Conservation (phyloP, 352 stramenopile species). For the Pilasporangium apinafurcum region DNA sequence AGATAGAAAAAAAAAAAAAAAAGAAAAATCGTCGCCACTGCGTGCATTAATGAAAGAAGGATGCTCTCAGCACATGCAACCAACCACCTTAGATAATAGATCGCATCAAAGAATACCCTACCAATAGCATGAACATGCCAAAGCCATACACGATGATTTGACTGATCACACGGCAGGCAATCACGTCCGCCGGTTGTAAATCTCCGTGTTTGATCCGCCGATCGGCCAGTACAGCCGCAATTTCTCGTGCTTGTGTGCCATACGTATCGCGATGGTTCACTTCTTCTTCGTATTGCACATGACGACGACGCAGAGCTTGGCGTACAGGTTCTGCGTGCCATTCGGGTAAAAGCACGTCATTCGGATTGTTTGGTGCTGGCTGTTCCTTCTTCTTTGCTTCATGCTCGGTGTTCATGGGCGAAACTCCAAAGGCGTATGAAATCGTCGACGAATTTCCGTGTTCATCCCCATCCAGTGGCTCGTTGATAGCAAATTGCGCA, state of each 20-base stretch:
- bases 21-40: too few relatives aligned
- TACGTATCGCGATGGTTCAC: slow-evolving; percentile 26
- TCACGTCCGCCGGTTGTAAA: slow-evolving; percentile 25
- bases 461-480: slow-evolving; percentile 11
- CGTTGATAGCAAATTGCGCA: slow-evolving; percentile 21
- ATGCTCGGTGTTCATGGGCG: slow-evolving; percentile 18
- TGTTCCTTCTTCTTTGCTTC: slow-evolving; percentile 10
- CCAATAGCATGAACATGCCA: slow-evolving; percentile 26
- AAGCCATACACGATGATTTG: slow-evolving; percentile 37
- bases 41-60: too few relatives aligned
- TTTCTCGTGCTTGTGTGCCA: slow-evolving; percentile 37
- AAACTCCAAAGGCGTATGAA: slow-evolving; percentile 39
- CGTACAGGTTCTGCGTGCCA: slow-evolving; percentile 48
- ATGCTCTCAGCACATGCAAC: too few relatives aligned
- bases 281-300: slow-evolving; percentile 23
- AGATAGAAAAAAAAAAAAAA: too few relatives aligned
- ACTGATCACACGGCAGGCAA: slow-evolving; percentile 38
- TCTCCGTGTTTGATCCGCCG: slow-evolving; percentile 31
- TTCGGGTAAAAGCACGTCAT: slow-evolving; percentile 40
- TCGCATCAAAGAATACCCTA: too few relatives aligned
- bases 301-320: slow-evolving; percentile 42
- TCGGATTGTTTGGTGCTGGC: background rate
- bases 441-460: slow-evolving; percentile 20
- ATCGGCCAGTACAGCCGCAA: slow-evolving; percentile 38
- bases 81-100: too few relatives aligned